phyloP scores from a whole-genome alignment of 176 grass and related monocot genomes.

The Chloris gayana region DNA sequence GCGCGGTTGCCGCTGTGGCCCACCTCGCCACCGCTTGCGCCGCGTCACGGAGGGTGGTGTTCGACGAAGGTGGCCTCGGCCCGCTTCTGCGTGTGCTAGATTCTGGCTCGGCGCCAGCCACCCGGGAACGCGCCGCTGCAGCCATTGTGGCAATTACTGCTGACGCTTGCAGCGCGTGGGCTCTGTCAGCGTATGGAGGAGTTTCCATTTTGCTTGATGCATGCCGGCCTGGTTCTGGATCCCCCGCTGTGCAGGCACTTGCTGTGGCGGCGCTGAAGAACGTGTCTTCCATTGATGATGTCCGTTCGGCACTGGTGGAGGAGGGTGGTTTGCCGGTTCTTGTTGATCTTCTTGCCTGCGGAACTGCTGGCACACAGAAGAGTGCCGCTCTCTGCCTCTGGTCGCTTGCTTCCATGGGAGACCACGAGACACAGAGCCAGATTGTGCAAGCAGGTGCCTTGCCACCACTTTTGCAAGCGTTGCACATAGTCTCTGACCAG shows the following conservation, averaged over 20 bases:
- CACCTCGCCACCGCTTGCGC: conserved; percentile 57
- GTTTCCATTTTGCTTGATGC: conserved; percentile 66
- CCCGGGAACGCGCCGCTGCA: conserved; percentile 55
- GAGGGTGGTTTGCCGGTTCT: conserved; percentile 71
- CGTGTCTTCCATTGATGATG: conserved; percentile 64
- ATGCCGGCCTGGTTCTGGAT: conserved; percentile 64
- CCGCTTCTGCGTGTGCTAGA: conserved; percentile 75
- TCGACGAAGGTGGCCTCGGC: conserved; percentile 82
- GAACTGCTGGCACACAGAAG: conserved; percentile 55
- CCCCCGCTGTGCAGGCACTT: conserved; percentile 50
- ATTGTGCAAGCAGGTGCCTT: conserved; percentile 68
- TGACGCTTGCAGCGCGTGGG: conserved; percentile 63
- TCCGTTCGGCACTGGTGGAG: conserved; percentile 63
- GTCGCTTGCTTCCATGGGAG: conserved; percentile 61
- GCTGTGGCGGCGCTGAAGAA: conserved; percentile 64
- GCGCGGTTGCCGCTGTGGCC: conserved; percentile 50
- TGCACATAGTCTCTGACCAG: conserved; percentile 55
- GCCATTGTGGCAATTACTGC: conserved; percentile 64
- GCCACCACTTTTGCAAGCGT: conserved; percentile 59
- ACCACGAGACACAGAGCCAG: conserved; percentile 54
- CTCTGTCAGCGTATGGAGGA: conserved; percentile 76
- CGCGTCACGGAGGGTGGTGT: conserved; percentile 60
- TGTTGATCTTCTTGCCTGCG: conserved; percentile 56
- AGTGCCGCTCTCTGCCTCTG: conserved; percentile 58
- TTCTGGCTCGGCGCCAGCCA: conserved; percentile 41